phyloP scores from a whole-genome alignment of 257 asterid genomes.

The Rubia yunnanensis region DNA sequence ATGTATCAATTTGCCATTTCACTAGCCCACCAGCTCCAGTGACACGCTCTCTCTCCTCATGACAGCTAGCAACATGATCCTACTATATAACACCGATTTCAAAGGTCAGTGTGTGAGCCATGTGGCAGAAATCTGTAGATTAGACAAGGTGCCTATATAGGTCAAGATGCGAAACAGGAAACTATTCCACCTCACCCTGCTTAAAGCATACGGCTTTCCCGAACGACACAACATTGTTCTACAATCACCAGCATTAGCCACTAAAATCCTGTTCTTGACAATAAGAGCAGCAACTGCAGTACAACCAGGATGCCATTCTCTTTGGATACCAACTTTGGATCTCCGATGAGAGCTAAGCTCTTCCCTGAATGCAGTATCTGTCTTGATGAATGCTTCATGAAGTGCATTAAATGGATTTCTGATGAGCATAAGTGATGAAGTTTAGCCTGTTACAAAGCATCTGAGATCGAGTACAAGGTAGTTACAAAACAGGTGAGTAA shows the following conservation, averaged over 20 bases:
- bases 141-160: neutral
- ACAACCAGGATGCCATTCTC: conserved; percentile 90
- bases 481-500: neutral
- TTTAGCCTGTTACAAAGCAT: neutral
- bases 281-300: conserved; percentile 76
- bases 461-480: neutral
- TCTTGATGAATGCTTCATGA: conserved; percentile 59
- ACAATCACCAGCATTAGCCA: conserved; percentile 99
- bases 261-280: conserved; percentile 57
- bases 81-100: conserved; percentile 36
- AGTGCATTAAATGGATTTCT: conserved; percentile 78
- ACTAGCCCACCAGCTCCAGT: conserved; percentile 61
- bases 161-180: neutral
- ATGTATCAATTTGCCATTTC: conserved; percentile 85
- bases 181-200: conserved; percentile 56
- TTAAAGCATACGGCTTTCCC: conserved; percentile 62
- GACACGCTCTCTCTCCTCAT: conserved; percentile 83
- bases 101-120: conserved; percentile 9
- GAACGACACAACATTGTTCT: conserved; percentile 69
- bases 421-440: neutral
- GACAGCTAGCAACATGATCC: conserved; percentile 93
- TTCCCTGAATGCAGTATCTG: conserved; percentile 71
- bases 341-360: conserved; percentile 48
- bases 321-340: conserved; percentile 47
- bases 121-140: neutral